A percentile compares a stretch with the other conserved stretches of the same genome.
These are phyloP conservation scores for Kodamaea kakaduensis DNA, from an alignment of 805 yeast species.

Conservation along the genomic window DNA sequence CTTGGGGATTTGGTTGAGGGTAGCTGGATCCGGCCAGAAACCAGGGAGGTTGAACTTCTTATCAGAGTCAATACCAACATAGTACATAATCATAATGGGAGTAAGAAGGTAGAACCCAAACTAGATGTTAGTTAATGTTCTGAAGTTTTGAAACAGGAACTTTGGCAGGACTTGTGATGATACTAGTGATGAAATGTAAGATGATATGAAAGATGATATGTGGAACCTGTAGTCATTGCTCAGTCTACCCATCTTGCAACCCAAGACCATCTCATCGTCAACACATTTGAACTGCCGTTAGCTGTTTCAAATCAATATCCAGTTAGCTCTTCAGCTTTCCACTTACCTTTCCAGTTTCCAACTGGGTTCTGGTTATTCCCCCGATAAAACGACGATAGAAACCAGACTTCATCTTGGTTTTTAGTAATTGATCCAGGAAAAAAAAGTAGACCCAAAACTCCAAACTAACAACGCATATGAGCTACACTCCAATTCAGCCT, in stretches of 20 bases:
- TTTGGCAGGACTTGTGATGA: too few relatives aligned
- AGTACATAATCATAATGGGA: constrained; percentile 90
- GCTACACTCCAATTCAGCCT: constrained; percentile 30
- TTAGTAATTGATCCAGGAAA: neutral
- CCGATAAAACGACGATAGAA: constrained; percentile 30
- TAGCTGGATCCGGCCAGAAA: constrained; percentile 95
- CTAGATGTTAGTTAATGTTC: constrained; percentile 24
- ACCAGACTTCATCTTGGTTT: constrained; percentile 7
- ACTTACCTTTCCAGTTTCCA: constrained; percentile 43
- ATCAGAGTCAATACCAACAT: constrained; percentile 87
- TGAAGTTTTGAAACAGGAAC: neutral
- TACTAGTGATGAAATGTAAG: too few relatives aligned
- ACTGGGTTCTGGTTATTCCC: constrained; percentile 40
- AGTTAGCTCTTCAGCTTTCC: neutral
- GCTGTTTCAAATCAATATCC: neutral
- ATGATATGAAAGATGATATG: too few relatives aligned
- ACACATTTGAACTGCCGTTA: too few relatives aligned
- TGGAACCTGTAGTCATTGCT: too few relatives aligned
- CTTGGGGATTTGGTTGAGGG: constrained; percentile 86
- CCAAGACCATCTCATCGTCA: too few relatives aligned
- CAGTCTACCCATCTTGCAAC: too few relatives aligned
- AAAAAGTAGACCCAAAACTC: constrained; percentile 3
- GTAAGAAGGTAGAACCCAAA: constrained; percentile 81
- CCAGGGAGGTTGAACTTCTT: constrained; percentile 86
- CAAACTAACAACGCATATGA: constrained; percentile 3